Conservation (phyloP, 2,329 filamentous ascomycete species). For the Monilinia aucupariae region DNA sequence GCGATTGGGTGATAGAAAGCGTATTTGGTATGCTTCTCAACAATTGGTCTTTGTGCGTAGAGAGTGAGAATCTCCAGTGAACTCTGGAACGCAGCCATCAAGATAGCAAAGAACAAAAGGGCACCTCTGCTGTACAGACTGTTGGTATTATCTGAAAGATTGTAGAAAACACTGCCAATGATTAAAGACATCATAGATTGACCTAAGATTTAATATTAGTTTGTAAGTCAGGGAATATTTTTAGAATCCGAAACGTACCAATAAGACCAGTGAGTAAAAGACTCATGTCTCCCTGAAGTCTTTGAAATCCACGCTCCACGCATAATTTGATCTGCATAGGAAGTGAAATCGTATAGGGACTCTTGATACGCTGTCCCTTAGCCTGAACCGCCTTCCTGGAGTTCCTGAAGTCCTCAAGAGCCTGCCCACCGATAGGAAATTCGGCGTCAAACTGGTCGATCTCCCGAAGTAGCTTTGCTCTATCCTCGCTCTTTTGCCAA, state of each 20-base stretch:
- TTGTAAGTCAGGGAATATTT: neutral
- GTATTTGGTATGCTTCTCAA: slow-evolving; percentile 84
- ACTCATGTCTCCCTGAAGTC: slow-evolving; percentile 69
- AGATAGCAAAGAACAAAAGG: slow-evolving; percentile 62
- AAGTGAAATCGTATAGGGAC: slow-evolving; percentile 79
- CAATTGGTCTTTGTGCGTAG: slow-evolving; percentile 83
- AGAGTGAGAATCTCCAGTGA: slow-evolving; percentile 70
- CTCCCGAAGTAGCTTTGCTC: slow-evolving; percentile 42
- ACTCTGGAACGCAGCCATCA: slow-evolving; percentile 60
- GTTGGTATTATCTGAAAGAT: slow-evolving; percentile 46
- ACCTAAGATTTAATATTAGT: slow-evolving; percentile 12
- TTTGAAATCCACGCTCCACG: slow-evolving; percentile 72
- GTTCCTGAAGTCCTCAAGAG: slow-evolving; percentile 38
- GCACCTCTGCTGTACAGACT: slow-evolving; percentile 59
- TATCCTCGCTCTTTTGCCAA: slow-evolving; percentile 45
- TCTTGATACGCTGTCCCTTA: slow-evolving; percentile 50
- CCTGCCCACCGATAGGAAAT: slow-evolving; percentile 32
- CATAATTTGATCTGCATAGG: slow-evolving; percentile 72
- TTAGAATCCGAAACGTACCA: neutral
- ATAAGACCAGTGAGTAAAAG: slow-evolving; percentile 51
- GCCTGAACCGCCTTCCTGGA: slow-evolving; percentile 37
- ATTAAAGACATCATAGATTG: slow-evolving; percentile 52
- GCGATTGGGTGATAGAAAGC: slow-evolving; percentile 85
- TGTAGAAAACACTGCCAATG: slow-evolving; percentile 60
- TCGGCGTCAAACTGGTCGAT: slow-evolving; percentile 48